Conservation (phyloP, 495 filamentous ascomycete genomes). For the Annulohypoxylon stygium region DNA sequence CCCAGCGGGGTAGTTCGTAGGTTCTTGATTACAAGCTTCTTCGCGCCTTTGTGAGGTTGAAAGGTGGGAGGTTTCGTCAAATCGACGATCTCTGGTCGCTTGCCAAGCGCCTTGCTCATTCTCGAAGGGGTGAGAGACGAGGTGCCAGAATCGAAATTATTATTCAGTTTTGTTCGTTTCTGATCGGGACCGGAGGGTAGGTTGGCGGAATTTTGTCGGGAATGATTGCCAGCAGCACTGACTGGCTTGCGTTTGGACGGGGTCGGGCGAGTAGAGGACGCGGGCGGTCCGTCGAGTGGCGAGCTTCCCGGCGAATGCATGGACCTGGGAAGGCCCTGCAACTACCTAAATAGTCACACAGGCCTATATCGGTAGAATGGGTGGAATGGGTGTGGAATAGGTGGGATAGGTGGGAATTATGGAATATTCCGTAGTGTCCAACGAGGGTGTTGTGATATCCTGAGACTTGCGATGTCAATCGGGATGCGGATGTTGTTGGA, state of each 20-base stretch:
- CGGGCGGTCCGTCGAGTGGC: slow-evolving; percentile 43
- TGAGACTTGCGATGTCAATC: neutral
- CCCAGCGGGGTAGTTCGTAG: slow-evolving; percentile 70
- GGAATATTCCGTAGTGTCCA: neutral
- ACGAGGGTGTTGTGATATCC: slow-evolving; percentile 1
- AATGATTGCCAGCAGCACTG: slow-evolving; percentile 22
- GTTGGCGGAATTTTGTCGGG: slow-evolving; percentile 28
- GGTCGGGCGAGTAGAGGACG: slow-evolving; percentile 39
- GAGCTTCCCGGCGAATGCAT: slow-evolving; percentile 48
- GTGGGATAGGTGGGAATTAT: neutral
- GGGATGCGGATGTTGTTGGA: neutral
- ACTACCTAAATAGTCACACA: slow-evolving; percentile 49
- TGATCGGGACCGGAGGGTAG: slow-evolving; percentile 17
- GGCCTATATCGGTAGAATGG: slow-evolving; percentile 26
- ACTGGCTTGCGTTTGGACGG: slow-evolving; percentile 48
- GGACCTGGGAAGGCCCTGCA: slow-evolving; percentile 50
- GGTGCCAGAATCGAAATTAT: slow-evolving; percentile 3
- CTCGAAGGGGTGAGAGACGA: slow-evolving; percentile 6
- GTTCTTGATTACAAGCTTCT: slow-evolving; percentile 90
- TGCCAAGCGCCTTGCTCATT: slow-evolving; percentile 55
- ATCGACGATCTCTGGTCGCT: slow-evolving; percentile 58
- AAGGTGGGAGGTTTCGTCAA: slow-evolving; percentile 56
- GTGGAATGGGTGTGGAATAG: neutral
- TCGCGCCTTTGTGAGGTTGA: slow-evolving; percentile 73
- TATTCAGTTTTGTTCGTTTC: slow-evolving; percentile 40